Base-by-base conservation (phyloP, 768 basidiomycete genomes). In the Russula brevipes region DNA sequence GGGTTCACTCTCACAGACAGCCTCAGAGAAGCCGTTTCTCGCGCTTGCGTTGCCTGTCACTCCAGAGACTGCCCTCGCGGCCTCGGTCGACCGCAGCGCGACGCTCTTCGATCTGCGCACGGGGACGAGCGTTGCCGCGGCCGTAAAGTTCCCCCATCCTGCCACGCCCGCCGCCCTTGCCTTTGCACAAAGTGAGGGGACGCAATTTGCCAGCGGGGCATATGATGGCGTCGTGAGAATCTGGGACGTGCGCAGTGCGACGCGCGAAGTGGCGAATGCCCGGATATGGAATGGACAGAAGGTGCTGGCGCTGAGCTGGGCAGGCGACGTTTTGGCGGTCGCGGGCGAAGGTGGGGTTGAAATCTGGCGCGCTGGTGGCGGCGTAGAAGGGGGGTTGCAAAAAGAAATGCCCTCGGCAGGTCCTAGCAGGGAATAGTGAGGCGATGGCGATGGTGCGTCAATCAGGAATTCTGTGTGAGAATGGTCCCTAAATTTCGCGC, bases 171-270 rank as follows among this genome's bases (percentile, higher is more conserved):
- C 88, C 0, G 85, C 83, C 59, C 73, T 91, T n/a, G 71, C 71
- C 17, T 66, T 70, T 17, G 62, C 71, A 5, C 53, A 58, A 9
- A 68, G 44, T 38, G 66, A 71, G 19, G 71, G 68, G 12, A 76
- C 85, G 36, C 88, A 88, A 69, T 76, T 89, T 10, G 75, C 86
- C 19, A 89, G 82, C 0, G 91, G 89, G 5, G 81, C 85, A 0
- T 91, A 93, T 70, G 91, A 94, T 60, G 89, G 91, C 10, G 75
- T 85, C 2, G 88, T 86, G 0, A 78, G 89, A 5, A 70, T 93
- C 3, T 94, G 89, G 89, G 91, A 94, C 70, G 70, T 90, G 31
- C 79, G 89, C 4, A 91, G 87, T 68, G 78, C 80, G 16, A 85
- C 85, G 68, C 76, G 79, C 14, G 82, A 88, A 1, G 77, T 92